Percentiles rank a stretch among this genome's conserved stretches.
phyloP scores from a whole-genome alignment of 352 stramenopile genomes.

The Globisporangium irregulare region DNA sequence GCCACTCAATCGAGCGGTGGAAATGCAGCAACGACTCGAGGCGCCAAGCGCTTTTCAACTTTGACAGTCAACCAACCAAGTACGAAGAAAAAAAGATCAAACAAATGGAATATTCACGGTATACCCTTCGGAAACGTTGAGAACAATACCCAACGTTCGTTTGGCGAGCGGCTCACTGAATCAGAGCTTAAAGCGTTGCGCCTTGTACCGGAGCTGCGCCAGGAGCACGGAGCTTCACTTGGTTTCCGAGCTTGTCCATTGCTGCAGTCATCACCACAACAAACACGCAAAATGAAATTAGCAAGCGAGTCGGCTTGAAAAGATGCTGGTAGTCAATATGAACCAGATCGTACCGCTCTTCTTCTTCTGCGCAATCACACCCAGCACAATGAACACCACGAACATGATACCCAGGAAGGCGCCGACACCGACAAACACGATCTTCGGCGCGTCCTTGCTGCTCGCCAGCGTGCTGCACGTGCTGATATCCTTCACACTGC shows the following conservation, averaged over 20 bases:
- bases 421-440: slow-evolving; percentile 73
- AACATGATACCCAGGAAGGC: slow-evolving; percentile 72
- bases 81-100: not conserved
- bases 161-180: no score
- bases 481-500: slow-evolving; percentile 71
- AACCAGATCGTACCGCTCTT: slow-evolving; percentile 50
- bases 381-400: slow-evolving; percentile 71
- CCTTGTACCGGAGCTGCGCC: slow-evolving; percentile 33
- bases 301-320: not conserved
- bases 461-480: slow-evolving; percentile 63
- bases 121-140: not conserved
- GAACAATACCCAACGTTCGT: not conserved
- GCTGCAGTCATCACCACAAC: slow-evolving; percentile 26
- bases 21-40: not conserved
- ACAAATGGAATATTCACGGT: not conserved
- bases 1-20: not conserved
- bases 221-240: slow-evolving; percentile 47
- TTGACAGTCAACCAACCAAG: not conserved
- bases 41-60: not conserved
- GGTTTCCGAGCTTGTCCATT: slow-evolving; percentile 61
- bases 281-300: slow-evolving; percentile 13
- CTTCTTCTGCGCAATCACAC: slow-evolving; percentile 66
- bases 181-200: slow-evolving; percentile 28
- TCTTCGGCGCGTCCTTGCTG: slow-evolving; percentile 53
- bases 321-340: not conserved